These are phyloP conservation scores for Backusella mclennaniae DNA, from an alignment of 192 early-diverging fungal genomes.

Conservation along the genomic window DNA sequence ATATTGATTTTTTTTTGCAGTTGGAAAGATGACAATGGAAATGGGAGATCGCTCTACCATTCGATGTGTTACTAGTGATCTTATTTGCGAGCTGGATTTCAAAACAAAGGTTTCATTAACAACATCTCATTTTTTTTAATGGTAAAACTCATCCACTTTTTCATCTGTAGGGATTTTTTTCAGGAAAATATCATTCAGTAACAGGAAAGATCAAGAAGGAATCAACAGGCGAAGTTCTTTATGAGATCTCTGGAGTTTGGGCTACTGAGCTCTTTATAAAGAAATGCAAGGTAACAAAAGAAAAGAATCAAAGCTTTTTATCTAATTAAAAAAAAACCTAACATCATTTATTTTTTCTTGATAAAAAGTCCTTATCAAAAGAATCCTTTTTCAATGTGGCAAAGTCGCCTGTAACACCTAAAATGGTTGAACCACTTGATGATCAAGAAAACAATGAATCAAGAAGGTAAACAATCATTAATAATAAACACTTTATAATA, in stretches of 20 bases:
- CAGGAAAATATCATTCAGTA: constrained; percentile 77
- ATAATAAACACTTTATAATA: background rate
- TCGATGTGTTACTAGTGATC: constrained; percentile 64
- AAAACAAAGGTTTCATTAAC: constrained; percentile 68
- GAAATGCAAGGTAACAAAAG: constrained; percentile 20
- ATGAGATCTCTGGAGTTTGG: constrained; percentile 91
- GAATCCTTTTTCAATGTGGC: constrained; percentile 7
- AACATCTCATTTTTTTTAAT: background rate
- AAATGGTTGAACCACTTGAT: constrained; percentile 1
- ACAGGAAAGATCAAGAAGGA: constrained; percentile 78
- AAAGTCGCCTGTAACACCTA: background rate
- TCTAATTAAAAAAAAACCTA: no score
- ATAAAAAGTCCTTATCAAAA: background rate
- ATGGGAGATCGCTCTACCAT: constrained; percentile 76
- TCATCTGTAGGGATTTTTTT: constrained; percentile 64
- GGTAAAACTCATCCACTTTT: background rate
- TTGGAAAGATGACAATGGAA: constrained; percentile 91
- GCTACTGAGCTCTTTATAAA: constrained; percentile 65
- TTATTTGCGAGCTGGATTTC: constrained; percentile 82
- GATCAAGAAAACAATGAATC: constrained; percentile 17
- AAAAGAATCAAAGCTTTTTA: no score
- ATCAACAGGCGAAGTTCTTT: constrained; percentile 71
- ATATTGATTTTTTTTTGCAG: constrained; percentile 1
- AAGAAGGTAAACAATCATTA: background rate
- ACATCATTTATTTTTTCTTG: background rate